A percentile compares a stretch with the other conserved stretches of the same genome.
These are phyloP conservation scores for Lachnellula hyalina DNA, from an alignment of 2,329 filamentous ascomycete species.

Conservation along the genomic window DNA sequence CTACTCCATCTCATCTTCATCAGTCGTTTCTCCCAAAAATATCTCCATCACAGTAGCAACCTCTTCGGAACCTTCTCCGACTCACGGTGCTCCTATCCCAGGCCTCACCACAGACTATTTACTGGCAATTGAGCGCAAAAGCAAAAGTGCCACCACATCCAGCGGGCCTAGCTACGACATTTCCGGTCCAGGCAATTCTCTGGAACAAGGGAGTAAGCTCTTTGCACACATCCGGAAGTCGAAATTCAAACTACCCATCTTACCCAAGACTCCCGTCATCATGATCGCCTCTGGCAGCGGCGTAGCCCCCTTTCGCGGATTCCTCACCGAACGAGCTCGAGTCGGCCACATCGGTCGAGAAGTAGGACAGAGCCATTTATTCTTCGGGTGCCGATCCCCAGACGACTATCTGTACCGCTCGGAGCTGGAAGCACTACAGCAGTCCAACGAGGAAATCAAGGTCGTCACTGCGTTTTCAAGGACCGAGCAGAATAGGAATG, in stretches of 20 bases:
- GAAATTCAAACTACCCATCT: constrained; percentile 42
- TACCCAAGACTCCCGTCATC: constrained; percentile 41
- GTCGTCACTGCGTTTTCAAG: constrained; percentile 33
- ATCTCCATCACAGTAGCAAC: constrained; percentile 37
- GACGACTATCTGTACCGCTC: constrained; percentile 40
- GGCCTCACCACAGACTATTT: constrained; percentile 38
- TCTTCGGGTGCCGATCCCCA: constrained; percentile 42
- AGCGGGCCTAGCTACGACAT: constrained; percentile 11
- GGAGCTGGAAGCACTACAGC: constrained; percentile 29
- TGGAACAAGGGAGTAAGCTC: constrained; percentile 24
- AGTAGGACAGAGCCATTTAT: constrained; percentile 42
- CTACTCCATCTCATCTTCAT: constrained; percentile 58
- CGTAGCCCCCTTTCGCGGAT: constrained; percentile 43
- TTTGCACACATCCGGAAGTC: constrained; percentile 38
- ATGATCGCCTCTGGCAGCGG: constrained; percentile 47
- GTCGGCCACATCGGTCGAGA: constrained; percentile 37
- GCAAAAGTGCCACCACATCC: neutral
- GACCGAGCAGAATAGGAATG: constrained; percentile 13
- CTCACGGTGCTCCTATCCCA: constrained; percentile 23
- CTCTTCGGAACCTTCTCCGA: constrained; percentile 26
- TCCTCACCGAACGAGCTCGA: constrained; percentile 40
- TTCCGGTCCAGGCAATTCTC: constrained; percentile 11
- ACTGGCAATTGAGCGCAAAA: constrained; percentile 17
- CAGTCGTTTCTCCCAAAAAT: constrained; percentile 38
- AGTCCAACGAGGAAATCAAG: constrained; percentile 16